Percentiles rank a stretch among this genome's conserved stretches.
These are phyloP conservation scores for Podaxis sp. DNA, from an alignment of 768 basidiomycete species.

Conservation along the genomic window DNA sequence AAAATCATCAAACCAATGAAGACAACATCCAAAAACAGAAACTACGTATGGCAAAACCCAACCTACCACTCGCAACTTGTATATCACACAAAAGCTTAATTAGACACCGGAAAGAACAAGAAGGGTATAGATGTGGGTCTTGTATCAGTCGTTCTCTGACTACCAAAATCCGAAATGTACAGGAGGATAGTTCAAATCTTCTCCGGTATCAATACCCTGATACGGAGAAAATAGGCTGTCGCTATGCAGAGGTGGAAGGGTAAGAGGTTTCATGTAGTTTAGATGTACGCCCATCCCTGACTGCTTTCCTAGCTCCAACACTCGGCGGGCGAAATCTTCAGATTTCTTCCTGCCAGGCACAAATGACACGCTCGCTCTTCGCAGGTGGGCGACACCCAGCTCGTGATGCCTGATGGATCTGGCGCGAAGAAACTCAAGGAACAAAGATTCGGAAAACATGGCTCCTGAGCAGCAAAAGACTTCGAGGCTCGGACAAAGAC, in stretches of 20 bases:
- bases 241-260: neutral
- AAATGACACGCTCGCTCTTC: neutral
- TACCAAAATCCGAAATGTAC: neutral
- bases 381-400: neutral
- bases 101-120: neutral
- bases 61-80: neutral
- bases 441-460: slow-evolving; percentile 1
- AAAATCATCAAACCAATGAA: neutral
- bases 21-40: too few species aligned
- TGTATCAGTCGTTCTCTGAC: neutral
- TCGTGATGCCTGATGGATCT: neutral
- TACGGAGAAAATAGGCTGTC: neutral
- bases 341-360: neutral
- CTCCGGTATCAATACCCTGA: neutral
- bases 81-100: neutral
- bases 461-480: neutral
- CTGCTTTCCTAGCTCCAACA: neutral
- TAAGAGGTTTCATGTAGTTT: neutral
- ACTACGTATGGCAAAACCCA: too few species aligned
- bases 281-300: neutral
- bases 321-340: neutral
- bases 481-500: neutral
- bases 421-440: slow-evolving; percentile 1
- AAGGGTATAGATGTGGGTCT: neutral
- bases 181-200: neutral